A percentile compares a stretch with the other conserved stretches of the same genome.
Conservation (phyloP, 2,329 filamentous ascomycete genomes). For the Plenodomus biglobosus region DNA sequence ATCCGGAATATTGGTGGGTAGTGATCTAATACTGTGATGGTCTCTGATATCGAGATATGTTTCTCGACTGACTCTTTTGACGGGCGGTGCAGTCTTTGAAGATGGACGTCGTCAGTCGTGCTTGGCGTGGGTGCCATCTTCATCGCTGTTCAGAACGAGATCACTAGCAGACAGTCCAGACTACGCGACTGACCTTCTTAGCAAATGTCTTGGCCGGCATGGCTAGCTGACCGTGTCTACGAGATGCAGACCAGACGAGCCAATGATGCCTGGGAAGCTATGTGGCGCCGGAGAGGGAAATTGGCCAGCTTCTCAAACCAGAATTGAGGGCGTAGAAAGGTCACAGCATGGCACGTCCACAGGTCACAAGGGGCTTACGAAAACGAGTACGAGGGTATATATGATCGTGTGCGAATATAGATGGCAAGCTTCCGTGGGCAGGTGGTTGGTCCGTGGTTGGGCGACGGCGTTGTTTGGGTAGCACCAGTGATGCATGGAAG, state of each 20-base stretch:
- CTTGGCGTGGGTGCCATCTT: slow-evolving; percentile 34
- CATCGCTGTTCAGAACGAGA: slow-evolving; percentile 19
- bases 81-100: slow-evolving; percentile 25
- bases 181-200: slow-evolving; percentile 35
- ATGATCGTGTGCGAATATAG: no score
- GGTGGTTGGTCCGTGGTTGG: no score
- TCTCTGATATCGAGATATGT: slow-evolving; percentile 42
- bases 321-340: not conserved
- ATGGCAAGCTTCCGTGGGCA: no score
- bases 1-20: slow-evolving; percentile 43
- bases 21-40: slow-evolving; percentile 40
- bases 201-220: slow-evolving; percentile 41
- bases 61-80: slow-evolving; percentile 39
- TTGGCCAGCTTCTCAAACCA: not conserved
- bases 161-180: slow-evolving; percentile 5
- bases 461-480: no score
- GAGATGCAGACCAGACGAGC: slow-evolving; percentile 1
- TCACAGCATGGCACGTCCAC: not conserved
- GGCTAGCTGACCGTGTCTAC: slow-evolving; percentile 3
- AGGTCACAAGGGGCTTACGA: not conserved
- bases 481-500: slow-evolving; percentile 30
- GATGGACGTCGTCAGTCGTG: slow-evolving; percentile 30
- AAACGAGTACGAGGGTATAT: no score
- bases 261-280: not conserved
- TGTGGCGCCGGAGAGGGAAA: not conserved